Conservation (phyloP, 2,329 filamentous ascomycete genomes). For the Colletotrichum falcatum region DNA sequence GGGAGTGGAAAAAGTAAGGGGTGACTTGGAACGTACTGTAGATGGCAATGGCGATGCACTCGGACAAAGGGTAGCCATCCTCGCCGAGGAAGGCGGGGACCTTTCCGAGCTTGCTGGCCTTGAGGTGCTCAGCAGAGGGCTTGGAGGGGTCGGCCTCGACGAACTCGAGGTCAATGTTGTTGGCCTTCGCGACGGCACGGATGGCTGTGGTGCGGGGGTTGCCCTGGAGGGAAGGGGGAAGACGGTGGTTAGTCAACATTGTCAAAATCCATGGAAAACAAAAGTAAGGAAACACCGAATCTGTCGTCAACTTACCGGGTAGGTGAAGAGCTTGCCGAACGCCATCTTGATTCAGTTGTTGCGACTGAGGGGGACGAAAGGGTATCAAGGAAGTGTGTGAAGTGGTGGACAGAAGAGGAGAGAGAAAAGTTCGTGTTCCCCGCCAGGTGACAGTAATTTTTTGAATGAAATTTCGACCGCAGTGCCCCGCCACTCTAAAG, state of each 20-base stretch:
- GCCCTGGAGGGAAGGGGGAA: slow-evolving; percentile 67
- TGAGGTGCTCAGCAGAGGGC: slow-evolving; percentile 81
- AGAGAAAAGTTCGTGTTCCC: slow-evolving; percentile 42
- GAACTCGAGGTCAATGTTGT: slow-evolving; percentile 91
- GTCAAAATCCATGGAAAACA: neutral
- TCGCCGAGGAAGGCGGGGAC: slow-evolving; percentile 92
- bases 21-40: slow-evolving; percentile 79
- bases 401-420: slow-evolving; percentile 46
- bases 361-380: slow-evolving; percentile 44
- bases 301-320: slow-evolving; percentile 68
- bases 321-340: slow-evolving; percentile 98
- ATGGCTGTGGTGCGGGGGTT: slow-evolving; percentile 92
- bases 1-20: slow-evolving; percentile 36
- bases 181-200: slow-evolving; percentile 96
- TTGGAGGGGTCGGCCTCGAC: slow-evolving; percentile 77
- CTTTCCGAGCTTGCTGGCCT: slow-evolving; percentile 89
- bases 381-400: slow-evolving; percentile 43
- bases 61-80: slow-evolving; percentile 90
- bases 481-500: slow-evolving; percentile 35
- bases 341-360: slow-evolving; percentile 74
- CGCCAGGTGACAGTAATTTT: slow-evolving; percentile 38
- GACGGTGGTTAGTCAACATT: slow-evolving; percentile 50
- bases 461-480: slow-evolving; percentile 40
- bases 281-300: slow-evolving; percentile 11
- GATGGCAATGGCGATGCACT: slow-evolving; percentile 95